Evolutionary conservation across 179 eudicot genomes (phyloP).

Genomic region (Vitellaria paradoxa): DNA sequence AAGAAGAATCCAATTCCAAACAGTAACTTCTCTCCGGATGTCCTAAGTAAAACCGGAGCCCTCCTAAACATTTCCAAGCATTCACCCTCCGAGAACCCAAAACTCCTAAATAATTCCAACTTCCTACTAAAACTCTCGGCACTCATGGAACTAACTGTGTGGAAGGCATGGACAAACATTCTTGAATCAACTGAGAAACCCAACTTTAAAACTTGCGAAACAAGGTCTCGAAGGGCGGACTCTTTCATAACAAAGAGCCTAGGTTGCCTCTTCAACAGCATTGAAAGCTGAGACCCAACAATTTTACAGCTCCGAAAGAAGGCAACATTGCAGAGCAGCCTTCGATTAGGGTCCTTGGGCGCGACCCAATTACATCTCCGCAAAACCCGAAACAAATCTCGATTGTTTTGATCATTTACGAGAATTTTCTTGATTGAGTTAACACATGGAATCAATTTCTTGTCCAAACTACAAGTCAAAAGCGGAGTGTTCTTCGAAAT

Average conservation of each 20-base stretch:
- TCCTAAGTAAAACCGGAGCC: constrained; percentile 11
- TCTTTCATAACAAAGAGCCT: constrained; percentile 8
- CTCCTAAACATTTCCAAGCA: constrained; percentile 17
- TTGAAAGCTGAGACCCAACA: constrained; percentile 17
- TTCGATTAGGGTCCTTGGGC: neutral
- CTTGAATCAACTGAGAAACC: constrained; percentile 21
- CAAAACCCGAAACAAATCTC: constrained; percentile 4
- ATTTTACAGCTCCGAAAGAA: constrained; percentile 20
- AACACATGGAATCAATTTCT: constrained; percentile 16
- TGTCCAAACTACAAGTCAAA: constrained; percentile 12
- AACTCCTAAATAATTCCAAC: constrained; percentile 18
- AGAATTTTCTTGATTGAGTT: constrained; percentile 10
- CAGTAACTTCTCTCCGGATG: constrained; percentile 21
- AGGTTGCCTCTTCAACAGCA: constrained; percentile 18
- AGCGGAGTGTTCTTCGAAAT: constrained; percentile 11
- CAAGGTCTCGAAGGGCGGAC: neutral
- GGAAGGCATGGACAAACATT: constrained; percentile 26
- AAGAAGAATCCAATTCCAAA: constrained; percentile 16
- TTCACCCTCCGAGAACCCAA: constrained; percentile 23
- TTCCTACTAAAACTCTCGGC: constrained; percentile 20
- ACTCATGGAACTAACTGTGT: constrained; percentile 14
- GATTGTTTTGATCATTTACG: neutral
- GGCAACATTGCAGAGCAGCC: constrained; percentile 11
- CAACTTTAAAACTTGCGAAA: constrained; percentile 18
- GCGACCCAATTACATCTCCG: neutral